Evolutionary conservation across 495 filamentous ascomycete genomes (phyloP).

Genomic region (Penicillium cosmopolitanum): DNA sequence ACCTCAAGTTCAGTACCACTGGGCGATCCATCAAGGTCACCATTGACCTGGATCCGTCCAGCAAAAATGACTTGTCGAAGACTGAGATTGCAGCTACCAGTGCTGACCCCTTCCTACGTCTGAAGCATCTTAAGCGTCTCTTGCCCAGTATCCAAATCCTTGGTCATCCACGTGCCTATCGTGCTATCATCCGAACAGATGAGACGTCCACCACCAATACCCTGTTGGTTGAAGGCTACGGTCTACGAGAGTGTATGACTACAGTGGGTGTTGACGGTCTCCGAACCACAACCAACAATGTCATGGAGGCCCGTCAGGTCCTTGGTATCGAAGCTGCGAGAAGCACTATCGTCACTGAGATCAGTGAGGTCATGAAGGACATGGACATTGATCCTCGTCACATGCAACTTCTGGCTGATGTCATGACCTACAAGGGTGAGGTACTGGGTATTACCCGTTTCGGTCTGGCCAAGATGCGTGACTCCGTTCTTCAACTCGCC

Average conservation of each 20-base stretch:
- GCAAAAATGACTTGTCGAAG: conserved; percentile 56
- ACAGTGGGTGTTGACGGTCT: conserved; percentile 84
- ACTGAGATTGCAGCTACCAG: conserved; percentile 56
- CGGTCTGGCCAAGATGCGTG: conserved; percentile 95
- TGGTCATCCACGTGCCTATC: conserved; percentile 81
- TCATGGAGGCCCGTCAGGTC: conserved; percentile 91
- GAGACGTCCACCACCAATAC: conserved; percentile 62
- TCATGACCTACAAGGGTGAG: conserved; percentile 99
- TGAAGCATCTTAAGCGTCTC: conserved; percentile 80
- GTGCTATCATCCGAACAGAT: conserved; percentile 86
- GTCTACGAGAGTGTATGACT: conserved; percentile 84
- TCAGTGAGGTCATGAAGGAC: conserved; percentile 77
- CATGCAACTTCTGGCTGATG: conserved; percentile 97
- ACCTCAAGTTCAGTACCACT: conserved; percentile 53
- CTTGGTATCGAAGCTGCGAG: conserved; percentile 96
- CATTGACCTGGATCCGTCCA: conserved; percentile 60
- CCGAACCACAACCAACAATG: conserved; percentile 74
- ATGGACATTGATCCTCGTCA: conserved; percentile 98
- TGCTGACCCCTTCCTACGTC: conserved; percentile 75
- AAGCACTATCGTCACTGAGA: conserved; percentile 79
- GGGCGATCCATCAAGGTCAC: conserved; percentile 58
- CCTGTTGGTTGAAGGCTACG: conserved; percentile 93
- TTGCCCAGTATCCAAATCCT: conserved; percentile 79
- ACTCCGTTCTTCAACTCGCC: conserved; percentile 90
- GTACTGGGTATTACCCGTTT: conserved; percentile 98